These are phyloP conservation scores for Daldinia vernicosa DNA, from an alignment of 495 filamentous ascomycete genomes.

Conservation along the genomic window DNA sequence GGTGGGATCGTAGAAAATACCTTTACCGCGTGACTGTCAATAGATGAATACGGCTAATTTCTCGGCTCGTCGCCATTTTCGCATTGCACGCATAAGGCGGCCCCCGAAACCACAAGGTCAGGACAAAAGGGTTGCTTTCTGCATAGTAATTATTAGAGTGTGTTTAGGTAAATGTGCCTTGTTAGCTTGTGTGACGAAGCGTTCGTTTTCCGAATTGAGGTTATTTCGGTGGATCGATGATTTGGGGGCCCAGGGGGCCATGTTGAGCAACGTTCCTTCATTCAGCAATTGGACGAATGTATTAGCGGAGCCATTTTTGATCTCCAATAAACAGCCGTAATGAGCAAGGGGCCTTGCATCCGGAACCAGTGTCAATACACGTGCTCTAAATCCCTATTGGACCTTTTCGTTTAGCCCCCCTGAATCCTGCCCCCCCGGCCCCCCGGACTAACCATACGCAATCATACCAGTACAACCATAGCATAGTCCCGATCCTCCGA, in stretches of 20 bases:
- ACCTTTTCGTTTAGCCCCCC: neutral
- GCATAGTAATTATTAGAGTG: slow-evolving; percentile 26
- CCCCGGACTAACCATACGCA: slow-evolving; percentile 19
- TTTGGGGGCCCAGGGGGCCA: slow-evolving; percentile 25
- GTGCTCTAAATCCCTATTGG: slow-evolving; percentile 35
- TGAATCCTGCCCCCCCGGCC: slow-evolving; percentile 32
- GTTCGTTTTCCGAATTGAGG: slow-evolving; percentile 19
- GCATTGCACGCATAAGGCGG: slow-evolving; percentile 16
- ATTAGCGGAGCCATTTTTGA: slow-evolving; percentile 16
- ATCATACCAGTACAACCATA: neutral
- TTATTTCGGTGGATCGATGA: slow-evolving; percentile 13
- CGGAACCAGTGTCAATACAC: slow-evolving; percentile 24
- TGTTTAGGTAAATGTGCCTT: slow-evolving; percentile 10
- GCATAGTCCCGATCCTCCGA: slow-evolving; percentile 35
- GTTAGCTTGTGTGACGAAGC: slow-evolving; percentile 22
- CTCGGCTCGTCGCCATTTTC: slow-evolving; percentile 3
- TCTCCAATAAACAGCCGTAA: slow-evolving; percentile 40
- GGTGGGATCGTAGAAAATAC: neutral
- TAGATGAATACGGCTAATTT: slow-evolving; percentile 25
- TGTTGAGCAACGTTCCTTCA: slow-evolving; percentile 13
- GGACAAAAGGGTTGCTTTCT: neutral
- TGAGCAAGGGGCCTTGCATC: slow-evolving; percentile 27
- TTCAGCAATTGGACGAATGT: slow-evolving; percentile 26
- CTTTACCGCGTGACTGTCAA: neutral
- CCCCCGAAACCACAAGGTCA: slow-evolving; percentile 1